Base-by-base conservation (phyloP, 805 yeast species). In the Sporopachydermia lactativora region DNA sequence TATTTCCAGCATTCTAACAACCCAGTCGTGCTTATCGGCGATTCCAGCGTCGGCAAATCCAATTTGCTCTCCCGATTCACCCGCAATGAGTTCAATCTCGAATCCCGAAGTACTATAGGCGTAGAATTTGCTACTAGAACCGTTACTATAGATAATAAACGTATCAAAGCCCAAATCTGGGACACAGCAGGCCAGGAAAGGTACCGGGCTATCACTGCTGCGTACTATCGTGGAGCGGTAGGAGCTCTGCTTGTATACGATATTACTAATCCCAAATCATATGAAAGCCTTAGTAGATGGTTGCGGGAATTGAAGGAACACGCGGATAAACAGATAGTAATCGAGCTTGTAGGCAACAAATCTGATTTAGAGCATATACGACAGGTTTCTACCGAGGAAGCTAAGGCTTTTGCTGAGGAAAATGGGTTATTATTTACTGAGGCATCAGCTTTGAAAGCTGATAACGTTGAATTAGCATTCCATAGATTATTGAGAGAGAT, bases 61-160 rank as follows among this genome's bases (percentile, higher is more conserved):
- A 92, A 92, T 65, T 70, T 89, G 44, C 71, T 89, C 42, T 83
- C 95, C 41, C 76, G 98, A 52, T 89, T 89, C 69, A 86, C 97
- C 8, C 76, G 95, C 47, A 88, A 89, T 62, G 97, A 89, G 62
- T 24, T 24, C 68, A 86, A 88, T 64, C 71, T 88, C 48, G 97
- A 92, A 59, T 78, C 92, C 14, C 78, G 92, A 61, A 81, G 94
- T 41, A 89, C 98, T 18, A 89, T 89, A 56, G 98, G 98, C 38
- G 98, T 92, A 40, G 98, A 92, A 62, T 89, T 89, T 65, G 97
- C 97, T 36, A 92, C 97, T 16, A 73, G 96, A 59, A 88, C 96
- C 2, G 77, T 92, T 42, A 24, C 31, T 24, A 77, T 82, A 46
- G 89, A 81, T 49, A 86, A 85, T 36, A 81, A 81, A 54, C 65